Base-by-base conservation (phyloP, 495 filamentous ascomycete species). In the Aspergillus haitiensis region DNA sequence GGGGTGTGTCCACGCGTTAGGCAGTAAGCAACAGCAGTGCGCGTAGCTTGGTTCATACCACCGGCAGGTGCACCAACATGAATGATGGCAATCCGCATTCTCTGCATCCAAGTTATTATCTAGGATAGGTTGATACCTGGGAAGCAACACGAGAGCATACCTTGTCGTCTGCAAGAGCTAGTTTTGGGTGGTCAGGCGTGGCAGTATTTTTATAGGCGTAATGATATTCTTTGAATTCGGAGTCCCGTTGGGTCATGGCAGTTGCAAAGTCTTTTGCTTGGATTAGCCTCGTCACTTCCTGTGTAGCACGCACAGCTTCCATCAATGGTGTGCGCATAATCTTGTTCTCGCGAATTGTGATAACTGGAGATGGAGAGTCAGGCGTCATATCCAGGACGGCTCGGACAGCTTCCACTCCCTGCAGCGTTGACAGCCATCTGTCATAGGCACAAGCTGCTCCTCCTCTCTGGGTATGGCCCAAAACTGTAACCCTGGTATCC, bases 1-100 rank as follows among this genome's bases (percentile, higher is more conserved):
- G 95, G 88, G 36, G 88, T 90, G 70, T 99, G 95, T 6, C 95
- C 95, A 56, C 93, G 87, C n/a, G 89, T 88, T 35, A 95, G 73
- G 70, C 93, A 98, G 78, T 97, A 99, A n/a, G 91, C 90, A 10
- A 97, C 92, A 10, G 91, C 94, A 15, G 92, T 94, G 54, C 95
- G 87, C 15, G 96, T 96, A 18, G 95, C 93, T 45, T 93, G 91
- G 75, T 99, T 99, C 87, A 99, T 97, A 70, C 95, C 95, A 67
- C 94, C 95, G n/a, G 95, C 95, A 6, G 95, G 95, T 32, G 95
- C 95, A 63, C 95, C 95, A 57, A 98, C 92, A 67, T 99, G 96
- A 69, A 99, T 88, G 62, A 98, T 93, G 7, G 88, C 94, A 65
- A 99, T 91, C 39, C 85, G 86, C 91, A 97, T 92, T 65, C 86